A percentile compares a stretch with the other conserved stretches of the same genome.
phyloP scores from a whole-genome alignment of 1,284 basidiomycete species.

The Lignosus rhinocerotis region DNA sequence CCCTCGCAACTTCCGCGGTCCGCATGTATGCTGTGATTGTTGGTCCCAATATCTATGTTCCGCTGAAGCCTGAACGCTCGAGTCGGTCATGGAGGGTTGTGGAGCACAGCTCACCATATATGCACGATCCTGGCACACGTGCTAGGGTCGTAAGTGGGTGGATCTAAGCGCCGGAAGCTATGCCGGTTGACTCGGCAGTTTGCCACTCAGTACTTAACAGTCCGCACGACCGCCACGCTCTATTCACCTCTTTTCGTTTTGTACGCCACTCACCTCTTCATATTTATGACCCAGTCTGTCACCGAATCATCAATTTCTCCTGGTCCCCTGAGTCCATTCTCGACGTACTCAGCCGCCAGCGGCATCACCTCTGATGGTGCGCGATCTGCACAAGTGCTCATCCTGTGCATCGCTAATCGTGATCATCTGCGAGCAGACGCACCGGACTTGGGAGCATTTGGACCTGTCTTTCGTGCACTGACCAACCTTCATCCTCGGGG shows the following conservation, averaged over 20 bases:
- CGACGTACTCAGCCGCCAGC: conserved; percentile 48
- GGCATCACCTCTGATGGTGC: conserved; percentile 70
- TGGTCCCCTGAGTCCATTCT: conserved; percentile 53
- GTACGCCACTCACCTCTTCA: conserved; percentile 19
- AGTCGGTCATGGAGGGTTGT: not conserved
- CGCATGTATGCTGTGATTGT: not conserved
- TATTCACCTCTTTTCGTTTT: conserved; percentile 21
- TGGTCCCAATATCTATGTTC: not conserved
- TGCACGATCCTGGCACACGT: conserved; percentile 12
- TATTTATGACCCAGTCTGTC: conserved; percentile 37
- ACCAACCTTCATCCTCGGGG: conserved; percentile 50
- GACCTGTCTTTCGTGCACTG: conserved; percentile 67
- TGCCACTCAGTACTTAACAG: conserved; percentile 14
- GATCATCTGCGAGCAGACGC: conserved; percentile 45
- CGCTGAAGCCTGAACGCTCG: not conserved
- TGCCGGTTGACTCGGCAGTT: conserved; percentile 20
- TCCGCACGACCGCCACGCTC: conserved; percentile 20
- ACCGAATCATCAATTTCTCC: conserved; percentile 45
- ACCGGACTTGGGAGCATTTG: conserved; percentile 77
- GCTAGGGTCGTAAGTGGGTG: conserved; percentile 4
- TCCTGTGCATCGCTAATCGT: conserved; percentile 8
- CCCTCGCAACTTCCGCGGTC: not conserved
- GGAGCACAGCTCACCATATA: conserved; percentile 3
- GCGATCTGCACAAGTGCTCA: conserved; percentile 21
- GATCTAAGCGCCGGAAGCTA: conserved; percentile 16